Percentiles rank a stretch among this genome's conserved stretches.
Conservation (phyloP, 2,329 filamentous ascomycete species). For the Neophaeococcomyces aloes region DNA sequence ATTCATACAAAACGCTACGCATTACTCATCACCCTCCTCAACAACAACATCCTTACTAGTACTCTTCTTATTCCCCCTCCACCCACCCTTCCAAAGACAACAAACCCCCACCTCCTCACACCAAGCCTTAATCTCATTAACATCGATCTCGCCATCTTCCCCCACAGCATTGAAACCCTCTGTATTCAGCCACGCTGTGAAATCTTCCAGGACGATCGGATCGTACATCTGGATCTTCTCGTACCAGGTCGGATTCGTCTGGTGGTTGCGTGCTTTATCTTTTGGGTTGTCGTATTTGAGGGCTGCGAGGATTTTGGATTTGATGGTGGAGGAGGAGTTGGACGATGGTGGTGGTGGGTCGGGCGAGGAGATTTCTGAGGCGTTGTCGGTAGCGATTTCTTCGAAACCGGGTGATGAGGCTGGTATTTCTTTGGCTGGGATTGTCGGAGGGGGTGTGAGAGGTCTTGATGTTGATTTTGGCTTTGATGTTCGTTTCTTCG, state of each 20-base stretch:
- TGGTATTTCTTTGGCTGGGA: conserved; percentile 1
- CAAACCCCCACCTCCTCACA: conserved; percentile 80
- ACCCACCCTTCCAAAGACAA: conserved; percentile 54
- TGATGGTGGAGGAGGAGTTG: conserved; percentile 3
- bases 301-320: conserved; percentile 13
- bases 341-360: background rate
- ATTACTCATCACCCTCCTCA: no score
- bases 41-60: background rate
- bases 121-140: conserved; percentile 69
- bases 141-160: conserved; percentile 54
- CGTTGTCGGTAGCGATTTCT: background rate
- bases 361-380: background rate
- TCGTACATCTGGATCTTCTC: conserved; percentile 94
- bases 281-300: conserved; percentile 10
- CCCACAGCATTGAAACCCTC: conserved; percentile 53
- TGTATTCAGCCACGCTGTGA: conserved; percentile 71
- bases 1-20: no score
- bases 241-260: conserved; percentile 56
- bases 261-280: conserved; percentile 30
- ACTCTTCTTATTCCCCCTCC: conserved; percentile 14
- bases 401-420: conserved; percentile 6
- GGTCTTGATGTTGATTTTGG: background rate
- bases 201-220: conserved; percentile 75
- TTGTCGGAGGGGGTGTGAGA: conserved; percentile 9
- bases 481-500: conserved; percentile 5